Conservation (phyloP, 805 yeast genomes). For the Cyberlindnera mrakii region DNA sequence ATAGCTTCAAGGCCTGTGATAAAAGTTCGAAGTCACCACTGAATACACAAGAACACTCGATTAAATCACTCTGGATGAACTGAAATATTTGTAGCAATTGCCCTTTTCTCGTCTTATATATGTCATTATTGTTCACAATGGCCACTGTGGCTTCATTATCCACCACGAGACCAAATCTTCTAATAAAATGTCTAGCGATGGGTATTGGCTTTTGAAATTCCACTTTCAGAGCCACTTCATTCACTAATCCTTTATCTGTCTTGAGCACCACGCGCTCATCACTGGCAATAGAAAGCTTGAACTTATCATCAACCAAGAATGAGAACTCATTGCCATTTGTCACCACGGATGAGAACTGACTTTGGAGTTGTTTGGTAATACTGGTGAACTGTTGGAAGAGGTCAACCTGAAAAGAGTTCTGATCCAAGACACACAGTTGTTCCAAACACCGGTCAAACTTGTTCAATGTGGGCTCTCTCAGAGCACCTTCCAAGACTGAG, state of each 20-base stretch:
- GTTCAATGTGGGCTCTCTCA: slow-evolving; percentile 12
- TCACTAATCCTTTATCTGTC: background rate
- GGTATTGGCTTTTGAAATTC: slow-evolving; percentile 1
- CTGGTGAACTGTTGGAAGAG: slow-evolving; percentile 16
- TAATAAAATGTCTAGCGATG: background rate
- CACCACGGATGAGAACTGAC: slow-evolving; percentile 2
- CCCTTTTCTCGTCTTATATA: slow-evolving; percentile 2
- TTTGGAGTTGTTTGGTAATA: slow-evolving; percentile 3
- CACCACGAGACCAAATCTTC: background rate
- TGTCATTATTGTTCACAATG: slow-evolving; percentile 6
- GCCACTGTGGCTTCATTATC: slow-evolving; percentile 1
- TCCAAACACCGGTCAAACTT: slow-evolving; percentile 17
- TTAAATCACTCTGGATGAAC: slow-evolving; percentile 6
- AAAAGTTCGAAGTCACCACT: slow-evolving; percentile 6
- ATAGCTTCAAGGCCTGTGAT: background rate
- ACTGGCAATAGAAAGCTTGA: slow-evolving; percentile 7
- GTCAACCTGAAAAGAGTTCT: slow-evolving; percentile 18
- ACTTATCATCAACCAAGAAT: slow-evolving; percentile 6
- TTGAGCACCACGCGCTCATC: slow-evolving; percentile 15
- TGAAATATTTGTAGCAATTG: slow-evolving; percentile 8
- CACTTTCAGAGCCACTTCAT: slow-evolving; percentile 13
- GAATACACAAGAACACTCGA: background rate
- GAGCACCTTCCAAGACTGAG: slow-evolving; percentile 12
- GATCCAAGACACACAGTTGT: slow-evolving; percentile 18
- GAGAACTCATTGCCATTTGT: slow-evolving; percentile 17